Conservation (phyloP, 805 yeast species). For the Ogataea methylovora region DNA sequence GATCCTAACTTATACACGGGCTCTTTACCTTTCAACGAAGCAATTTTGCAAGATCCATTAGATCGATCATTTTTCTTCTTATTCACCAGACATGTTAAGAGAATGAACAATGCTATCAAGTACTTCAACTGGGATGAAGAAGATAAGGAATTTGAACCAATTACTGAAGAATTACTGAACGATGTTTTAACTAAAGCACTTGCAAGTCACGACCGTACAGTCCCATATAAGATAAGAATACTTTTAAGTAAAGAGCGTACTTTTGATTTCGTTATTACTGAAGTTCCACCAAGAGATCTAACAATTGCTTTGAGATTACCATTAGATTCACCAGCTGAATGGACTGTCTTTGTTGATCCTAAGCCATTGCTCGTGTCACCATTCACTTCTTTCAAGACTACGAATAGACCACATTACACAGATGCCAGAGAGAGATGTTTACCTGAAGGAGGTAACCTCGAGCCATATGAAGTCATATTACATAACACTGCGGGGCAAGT, state of each 20-base stretch:
- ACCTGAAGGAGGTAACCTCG: slow-evolving; percentile 19
- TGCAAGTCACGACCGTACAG: slow-evolving; percentile 17
- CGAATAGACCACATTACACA: slow-evolving; percentile 57
- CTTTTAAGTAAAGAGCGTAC: slow-evolving; percentile 23
- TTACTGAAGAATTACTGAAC: slow-evolving; percentile 37
- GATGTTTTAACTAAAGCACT: slow-evolving; percentile 32
- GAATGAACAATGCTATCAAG: slow-evolving; percentile 46
- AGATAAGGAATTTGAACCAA: not conserved
- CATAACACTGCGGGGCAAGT: slow-evolving; percentile 52
- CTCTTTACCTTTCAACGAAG: slow-evolving; percentile 14
- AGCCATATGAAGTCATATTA: slow-evolving; percentile 58
- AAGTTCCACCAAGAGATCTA: slow-evolving; percentile 9
- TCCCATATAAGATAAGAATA: slow-evolving; percentile 42
- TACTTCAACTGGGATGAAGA: slow-evolving; percentile 46
- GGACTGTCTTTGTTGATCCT: slow-evolving; percentile 59
- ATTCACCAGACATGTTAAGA: slow-evolving; percentile 52
- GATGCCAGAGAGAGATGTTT: slow-evolving; percentile 49
- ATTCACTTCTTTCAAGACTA: slow-evolving; percentile 85
- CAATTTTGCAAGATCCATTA: slow-evolving; percentile 15
- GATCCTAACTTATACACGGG: slow-evolving; percentile 49
- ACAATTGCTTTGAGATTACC: not conserved
- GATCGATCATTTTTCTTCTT: slow-evolving; percentile 45
- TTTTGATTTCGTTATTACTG: slow-evolving; percentile 26
- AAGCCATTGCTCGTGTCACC: slow-evolving; percentile 51
- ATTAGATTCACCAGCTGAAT: slow-evolving; percentile 19